Base-by-base conservation (phyloP, 2,329 filamentous ascomycete species). In the Tolypocladium endophyticum region DNA sequence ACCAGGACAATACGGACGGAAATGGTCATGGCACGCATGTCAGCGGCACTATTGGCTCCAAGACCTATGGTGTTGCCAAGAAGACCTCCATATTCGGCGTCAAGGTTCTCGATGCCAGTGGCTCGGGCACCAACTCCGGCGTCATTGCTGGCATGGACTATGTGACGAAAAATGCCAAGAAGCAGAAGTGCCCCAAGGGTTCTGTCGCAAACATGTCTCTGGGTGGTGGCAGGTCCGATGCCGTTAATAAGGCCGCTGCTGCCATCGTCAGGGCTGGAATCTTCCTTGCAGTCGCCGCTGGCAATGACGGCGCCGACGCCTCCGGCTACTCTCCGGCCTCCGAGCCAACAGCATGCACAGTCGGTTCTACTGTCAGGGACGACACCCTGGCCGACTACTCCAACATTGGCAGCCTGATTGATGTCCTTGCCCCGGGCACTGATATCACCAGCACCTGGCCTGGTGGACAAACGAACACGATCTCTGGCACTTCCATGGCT, bases 201-300 rank as follows among this genome's bases (percentile, higher is more conserved):
- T 69, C 75, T 53, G 77, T 83, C 43, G 76, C 77, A 65, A 82
- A 79, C 72, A 81, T 84, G 79, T 81, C 78, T 11, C 76, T 84
- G 14, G 81, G 81, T 52, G 81, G 80, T n/a, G 55, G 63, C 60
- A 69, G 65, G 63, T 79, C 77, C 6, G 54, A 70, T 0, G 68
- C 78, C 39, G 67, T 82, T 63, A 84, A 83, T 74, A 66, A 65
- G 41, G 80, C 79, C 20, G 79, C 81, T 35, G 71, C 70, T 30
- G 68, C 66, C 52, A 72, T 80, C 47, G 71, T 79, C 63, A 60
- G 61, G 23, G 68, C 70, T 2, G 80, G 79, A 43, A 69, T 82
- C 61, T 80, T 81, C 64, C 72, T 82, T 50, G 80, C 77, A 60
- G 80, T 82, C n/a, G 81, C 81, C 7, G 81, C 81, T 23, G 81